Percentiles rank a stretch among this genome's conserved stretches.
phyloP scores from a whole-genome alignment of 768 basidiomycete genomes.

The Suillus discolor region DNA sequence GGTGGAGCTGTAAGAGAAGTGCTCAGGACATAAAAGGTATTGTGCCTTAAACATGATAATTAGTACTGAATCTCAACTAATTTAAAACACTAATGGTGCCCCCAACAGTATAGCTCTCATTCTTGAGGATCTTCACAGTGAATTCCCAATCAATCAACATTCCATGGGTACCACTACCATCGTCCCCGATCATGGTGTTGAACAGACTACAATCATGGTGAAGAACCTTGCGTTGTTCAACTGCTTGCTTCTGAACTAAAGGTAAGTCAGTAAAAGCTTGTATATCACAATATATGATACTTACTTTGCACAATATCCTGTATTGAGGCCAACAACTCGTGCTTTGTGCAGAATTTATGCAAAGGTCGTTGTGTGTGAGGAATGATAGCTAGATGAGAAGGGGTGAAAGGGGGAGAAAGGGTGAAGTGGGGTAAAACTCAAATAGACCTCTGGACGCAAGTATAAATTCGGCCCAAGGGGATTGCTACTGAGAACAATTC shows the following conservation, averaged over 20 bases:
- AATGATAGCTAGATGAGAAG: too few species aligned
- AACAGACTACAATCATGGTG: conserved; percentile 13
- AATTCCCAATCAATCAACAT: neutral
- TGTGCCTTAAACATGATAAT: neutral
- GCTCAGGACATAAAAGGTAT: neutral
- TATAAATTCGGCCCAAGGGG: too few species aligned
- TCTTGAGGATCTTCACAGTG: neutral
- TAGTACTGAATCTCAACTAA: neutral
- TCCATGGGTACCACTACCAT: neutral
- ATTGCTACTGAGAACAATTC: too few species aligned
- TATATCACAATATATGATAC: neutral
- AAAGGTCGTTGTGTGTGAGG: too few species aligned
- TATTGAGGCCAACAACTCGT: conserved; percentile 9
- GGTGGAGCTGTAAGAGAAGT: neutral
- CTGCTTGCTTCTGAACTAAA: conserved; percentile 8
- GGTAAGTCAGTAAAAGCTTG: too few species aligned
- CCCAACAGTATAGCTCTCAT: neutral
- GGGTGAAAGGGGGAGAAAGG: too few species aligned
- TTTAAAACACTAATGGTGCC: neutral
- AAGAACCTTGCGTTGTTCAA: neutral
- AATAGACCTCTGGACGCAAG: too few species aligned
- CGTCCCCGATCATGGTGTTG: conserved; percentile 1
- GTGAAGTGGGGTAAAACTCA: too few species aligned
- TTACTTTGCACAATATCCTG: conserved; percentile 3
- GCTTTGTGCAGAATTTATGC: neutral